A percentile compares a stretch with the other conserved stretches of the same genome.
These are phyloP conservation scores for Geotrichum macrosporum DNA, from an alignment of 1,139 yeast species.

Conservation along the genomic window DNA sequence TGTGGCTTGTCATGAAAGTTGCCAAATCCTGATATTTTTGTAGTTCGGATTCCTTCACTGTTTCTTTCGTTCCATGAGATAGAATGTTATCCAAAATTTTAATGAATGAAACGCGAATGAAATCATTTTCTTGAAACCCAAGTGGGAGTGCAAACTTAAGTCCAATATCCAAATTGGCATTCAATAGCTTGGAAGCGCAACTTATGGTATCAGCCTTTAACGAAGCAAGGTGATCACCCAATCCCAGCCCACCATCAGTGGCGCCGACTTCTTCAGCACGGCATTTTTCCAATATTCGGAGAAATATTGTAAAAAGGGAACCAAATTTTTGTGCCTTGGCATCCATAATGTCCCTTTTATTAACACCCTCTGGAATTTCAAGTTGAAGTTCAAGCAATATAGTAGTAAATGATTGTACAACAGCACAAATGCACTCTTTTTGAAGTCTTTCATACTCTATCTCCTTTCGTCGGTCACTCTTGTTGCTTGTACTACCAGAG, in stretches of 20 bases:
- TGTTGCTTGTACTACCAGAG: slow-evolving; percentile 9
- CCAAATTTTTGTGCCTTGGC: slow-evolving; percentile 65
- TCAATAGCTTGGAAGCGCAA: slow-evolving; percentile 64
- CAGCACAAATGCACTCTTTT: slow-evolving; percentile 30
- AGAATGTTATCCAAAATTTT: slow-evolving; percentile 72
- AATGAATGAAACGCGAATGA: slow-evolving; percentile 66
- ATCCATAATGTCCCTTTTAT: slow-evolving; percentile 51
- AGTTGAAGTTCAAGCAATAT: slow-evolving; percentile 32
- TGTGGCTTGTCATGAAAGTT: slow-evolving; percentile 27
- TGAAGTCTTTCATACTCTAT: slow-evolving; percentile 29
- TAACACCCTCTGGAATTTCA: slow-evolving; percentile 36
- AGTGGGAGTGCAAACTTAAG: slow-evolving; percentile 70
- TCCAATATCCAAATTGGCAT: slow-evolving; percentile 73
- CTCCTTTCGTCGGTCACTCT: slow-evolving; percentile 11
- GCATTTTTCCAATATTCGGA: slow-evolving; percentile 65
- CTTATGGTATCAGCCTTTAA: slow-evolving; percentile 64
- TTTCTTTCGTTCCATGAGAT: slow-evolving; percentile 40
- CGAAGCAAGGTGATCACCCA: slow-evolving; percentile 46
- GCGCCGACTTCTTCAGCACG: slow-evolving; percentile 31
- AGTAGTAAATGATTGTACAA: slow-evolving; percentile 28
- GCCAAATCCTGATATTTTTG: slow-evolving; percentile 35
- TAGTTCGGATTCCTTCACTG: slow-evolving; percentile 35
- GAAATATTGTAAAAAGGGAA: slow-evolving; percentile 64
- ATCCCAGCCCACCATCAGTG: slow-evolving; percentile 6
- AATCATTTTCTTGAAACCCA: slow-evolving; percentile 66